A percentile compares a stretch with the other conserved stretches of the same genome.
phyloP scores from a whole-genome alignment of 2,329 filamentous ascomycete species.

The Sporothrix protearum region DNA sequence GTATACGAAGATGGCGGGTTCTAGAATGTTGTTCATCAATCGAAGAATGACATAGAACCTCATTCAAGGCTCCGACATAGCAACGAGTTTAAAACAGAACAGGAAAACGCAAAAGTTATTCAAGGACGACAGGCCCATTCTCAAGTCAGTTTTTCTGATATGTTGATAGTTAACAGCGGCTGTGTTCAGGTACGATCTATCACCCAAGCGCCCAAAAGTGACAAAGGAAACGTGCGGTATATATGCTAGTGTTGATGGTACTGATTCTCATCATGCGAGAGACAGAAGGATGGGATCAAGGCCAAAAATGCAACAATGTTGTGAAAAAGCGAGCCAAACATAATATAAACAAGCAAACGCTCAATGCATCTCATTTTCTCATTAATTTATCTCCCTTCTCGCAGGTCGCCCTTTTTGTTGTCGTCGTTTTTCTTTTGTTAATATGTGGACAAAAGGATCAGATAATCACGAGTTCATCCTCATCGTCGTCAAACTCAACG shows the following conservation, averaged over 20 bases:
- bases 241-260: not conserved
- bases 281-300: not conserved
- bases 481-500: slow-evolving; percentile 42
- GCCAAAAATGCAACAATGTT: not conserved
- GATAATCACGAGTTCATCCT: slow-evolving; percentile 51
- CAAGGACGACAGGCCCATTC: no score
- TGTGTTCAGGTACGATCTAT: not conserved
- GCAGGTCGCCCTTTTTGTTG: not conserved
- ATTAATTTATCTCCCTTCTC: not conserved
- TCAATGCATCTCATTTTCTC: slow-evolving; percentile 17
- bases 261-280: not conserved
- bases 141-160: no score
- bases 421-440: not conserved
- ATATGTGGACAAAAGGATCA: slow-evolving; percentile 18
- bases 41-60: no score
- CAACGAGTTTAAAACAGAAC: no score
- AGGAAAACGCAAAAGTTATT: no score
- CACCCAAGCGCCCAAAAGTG: not conserved
- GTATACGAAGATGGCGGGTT: no score
- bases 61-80: no score
- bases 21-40: no score
- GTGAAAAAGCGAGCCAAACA: not conserved
- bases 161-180: not conserved
- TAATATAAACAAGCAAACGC: not conserved
- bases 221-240: not conserved